Base-by-base conservation (phyloP, 306 rosid genomes). In the Urtica urens region DNA sequence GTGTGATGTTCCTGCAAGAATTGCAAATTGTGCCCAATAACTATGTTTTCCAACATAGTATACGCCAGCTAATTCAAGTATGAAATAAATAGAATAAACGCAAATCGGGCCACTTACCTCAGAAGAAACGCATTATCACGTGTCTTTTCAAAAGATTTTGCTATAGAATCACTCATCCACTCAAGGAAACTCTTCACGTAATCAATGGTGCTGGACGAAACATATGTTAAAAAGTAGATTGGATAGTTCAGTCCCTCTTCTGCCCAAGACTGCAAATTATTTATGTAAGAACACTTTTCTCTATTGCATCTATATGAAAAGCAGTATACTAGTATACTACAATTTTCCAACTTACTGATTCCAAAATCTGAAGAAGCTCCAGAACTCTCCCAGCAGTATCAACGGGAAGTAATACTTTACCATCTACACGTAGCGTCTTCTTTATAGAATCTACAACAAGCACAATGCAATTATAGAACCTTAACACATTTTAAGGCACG, bases 91-190 rank as follows among this genome's bases (percentile, higher is more conserved):
- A 13, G 33, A 24, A 15, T 29, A 26, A 34, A 49, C 57, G 18
- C 38, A 59, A 28, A 38, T 30, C 43, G 60, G 50, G 59, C 46
- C 25, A 63, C 97, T 79, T 77, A 90, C 95, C 74, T 90, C 65
- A 90, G 60, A 72, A 66, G 76, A 73, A 90, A 90, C 27, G 82
- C 80, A 73, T 90, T 90, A 54, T 85, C 93, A 57, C 99, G 82
- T 46, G 90, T 84, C 64, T 75, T 81, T 65, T 81, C 99, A 60
- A 90, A 90, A 53, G 99, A 85, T 74, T 90, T 90, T 16, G 94
- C 85, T 29, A 90, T 90, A 63, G 84, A 60, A 60, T 90, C 99
- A 67, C 95, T 90, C 99, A 90, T 90, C 99, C 95, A 90, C 73
- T 90, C 94, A 26, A 90, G 92, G 78, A 85, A 90, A 75, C 83